Evolutionary conservation across 2,329 filamentous ascomycete genomes (phyloP).

Genomic region (Davidsoniella eucalypti): DNA sequence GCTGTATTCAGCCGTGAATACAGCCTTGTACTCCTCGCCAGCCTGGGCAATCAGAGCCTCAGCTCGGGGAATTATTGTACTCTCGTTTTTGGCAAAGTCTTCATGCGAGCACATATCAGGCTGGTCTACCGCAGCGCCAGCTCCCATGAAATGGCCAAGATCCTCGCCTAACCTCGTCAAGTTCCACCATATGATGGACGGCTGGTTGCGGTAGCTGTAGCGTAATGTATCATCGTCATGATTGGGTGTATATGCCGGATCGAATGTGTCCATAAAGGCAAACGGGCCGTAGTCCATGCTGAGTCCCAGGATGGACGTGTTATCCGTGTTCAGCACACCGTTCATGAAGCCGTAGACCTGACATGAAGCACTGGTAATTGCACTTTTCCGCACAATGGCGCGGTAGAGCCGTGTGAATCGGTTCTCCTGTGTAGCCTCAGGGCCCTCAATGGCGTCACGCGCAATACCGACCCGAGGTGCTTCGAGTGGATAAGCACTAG

Average conservation of each 20-base stretch:
- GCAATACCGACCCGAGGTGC: constrained; percentile 36
- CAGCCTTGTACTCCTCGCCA: constrained; percentile 75
- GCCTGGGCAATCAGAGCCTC: constrained; percentile 66
- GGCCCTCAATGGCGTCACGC: constrained; percentile 47
- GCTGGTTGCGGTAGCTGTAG: constrained; percentile 88
- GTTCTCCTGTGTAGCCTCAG: constrained; percentile 56
- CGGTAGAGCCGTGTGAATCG: constrained; percentile 76
- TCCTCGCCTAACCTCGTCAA: constrained; percentile 80
- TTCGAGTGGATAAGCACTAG: constrained; percentile 15
- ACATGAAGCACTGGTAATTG: constrained; percentile 77
- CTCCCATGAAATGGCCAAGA: constrained; percentile 73
- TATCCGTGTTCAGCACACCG: constrained; percentile 93
- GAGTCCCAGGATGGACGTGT: constrained; percentile 78
- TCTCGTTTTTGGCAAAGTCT: constrained; percentile 25
- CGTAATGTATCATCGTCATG: constrained; percentile 81
- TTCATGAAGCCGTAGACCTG: constrained; percentile 99
- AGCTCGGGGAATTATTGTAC: constrained; percentile 55
- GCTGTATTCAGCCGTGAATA: constrained; percentile 83
- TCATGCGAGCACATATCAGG: constrained; percentile 33
- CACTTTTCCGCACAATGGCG: constrained; percentile 73
- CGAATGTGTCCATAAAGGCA: constrained; percentile 94
- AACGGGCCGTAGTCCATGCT: constrained; percentile 94
- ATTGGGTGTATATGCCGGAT: constrained; percentile 87
- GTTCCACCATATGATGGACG: constrained; percentile 98
- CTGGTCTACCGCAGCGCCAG: constrained; percentile 55